Evolutionary conservation across 192 early-diverging fungal species (phyloP).

Genomic region (Fimicolochytrium jonesii): DNA sequence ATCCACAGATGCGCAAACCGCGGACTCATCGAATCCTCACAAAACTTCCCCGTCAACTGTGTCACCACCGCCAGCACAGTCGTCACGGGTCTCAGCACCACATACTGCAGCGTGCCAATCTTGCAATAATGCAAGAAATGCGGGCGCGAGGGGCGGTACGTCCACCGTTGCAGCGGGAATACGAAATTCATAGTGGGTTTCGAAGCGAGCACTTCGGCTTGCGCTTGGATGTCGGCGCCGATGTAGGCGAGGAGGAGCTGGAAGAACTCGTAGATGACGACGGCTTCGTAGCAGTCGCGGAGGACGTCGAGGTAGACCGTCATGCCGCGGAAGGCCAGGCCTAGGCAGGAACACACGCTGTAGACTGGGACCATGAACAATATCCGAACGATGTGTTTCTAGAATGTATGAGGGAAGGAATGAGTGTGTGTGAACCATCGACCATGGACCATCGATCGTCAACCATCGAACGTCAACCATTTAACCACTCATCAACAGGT

Average conservation of each 20-base stretch:
- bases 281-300: constrained; percentile 9
- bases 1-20: constrained; percentile 67
- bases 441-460: too few relatives aligned
- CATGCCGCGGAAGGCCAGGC: constrained; percentile 60
- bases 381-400: constrained; percentile 41
- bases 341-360: constrained; percentile 59
- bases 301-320: constrained; percentile 61
- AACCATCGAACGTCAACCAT: too few relatives aligned
- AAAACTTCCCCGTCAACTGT: constrained; percentile 45
- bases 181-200: constrained; percentile 7
- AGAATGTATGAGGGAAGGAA: too few relatives aligned
- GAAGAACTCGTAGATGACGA: constrained; percentile 15
- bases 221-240: constrained; percentile 3
- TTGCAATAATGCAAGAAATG: constrained; percentile 56
- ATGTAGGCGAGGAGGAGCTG: constrained; percentile 7
- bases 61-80: constrained; percentile 62
- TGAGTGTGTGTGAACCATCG: too few relatives aligned
- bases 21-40: constrained; percentile 56
- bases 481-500: too few relatives aligned
- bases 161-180: constrained; percentile 52
- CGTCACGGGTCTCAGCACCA: constrained; percentile 55
- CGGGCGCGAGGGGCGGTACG: constrained; percentile 55
- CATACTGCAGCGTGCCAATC: constrained; percentile 68
- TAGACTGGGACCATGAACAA: constrained; percentile 73
- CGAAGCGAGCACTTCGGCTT: constrained; percentile 1